Conservation (phyloP, 352 stramenopile genomes). For the Globisporangium echinulatum region DNA sequence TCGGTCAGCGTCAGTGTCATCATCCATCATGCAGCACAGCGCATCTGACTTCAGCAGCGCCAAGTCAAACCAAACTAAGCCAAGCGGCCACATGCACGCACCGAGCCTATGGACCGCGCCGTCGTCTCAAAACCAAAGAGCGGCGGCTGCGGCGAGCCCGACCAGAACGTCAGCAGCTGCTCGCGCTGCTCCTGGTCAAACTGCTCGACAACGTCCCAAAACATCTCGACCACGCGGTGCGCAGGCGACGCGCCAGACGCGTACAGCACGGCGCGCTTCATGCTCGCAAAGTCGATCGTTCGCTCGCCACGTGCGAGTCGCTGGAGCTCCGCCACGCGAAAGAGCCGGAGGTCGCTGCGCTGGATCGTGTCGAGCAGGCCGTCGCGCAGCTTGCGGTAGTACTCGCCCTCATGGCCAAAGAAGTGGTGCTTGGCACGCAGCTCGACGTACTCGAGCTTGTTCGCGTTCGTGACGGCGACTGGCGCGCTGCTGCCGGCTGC, state of each 20-base stretch:
- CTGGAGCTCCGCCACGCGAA: constrained; percentile 46
- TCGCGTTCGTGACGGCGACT: constrained; percentile 51
- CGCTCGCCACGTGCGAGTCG: constrained; percentile 38
- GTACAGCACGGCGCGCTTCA: constrained; percentile 61
- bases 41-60: background rate
- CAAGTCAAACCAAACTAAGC: too few relatives aligned
- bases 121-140: constrained; percentile 68
- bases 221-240: constrained; percentile 38
- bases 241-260: constrained; percentile 33
- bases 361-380: constrained; percentile 54
- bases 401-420: constrained; percentile 45
- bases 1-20: background rate
- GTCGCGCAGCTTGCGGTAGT: constrained; percentile 56
- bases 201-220: constrained; percentile 57
- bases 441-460: constrained; percentile 61
- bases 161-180: constrained; percentile 77
- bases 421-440: constrained; percentile 57
- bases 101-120: constrained; percentile 45
- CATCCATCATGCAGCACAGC: background rate
- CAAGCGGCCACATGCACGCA: constrained; percentile 13
- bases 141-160: constrained; percentile 51
- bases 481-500: constrained; percentile 13
- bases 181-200: constrained; percentile 49
- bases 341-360: constrained; percentile 47
- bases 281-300: constrained; percentile 39